These are phyloP conservation scores for Isabelozyma gotoi DNA, from an alignment of 805 yeast genomes.

Conservation along the genomic window DNA sequence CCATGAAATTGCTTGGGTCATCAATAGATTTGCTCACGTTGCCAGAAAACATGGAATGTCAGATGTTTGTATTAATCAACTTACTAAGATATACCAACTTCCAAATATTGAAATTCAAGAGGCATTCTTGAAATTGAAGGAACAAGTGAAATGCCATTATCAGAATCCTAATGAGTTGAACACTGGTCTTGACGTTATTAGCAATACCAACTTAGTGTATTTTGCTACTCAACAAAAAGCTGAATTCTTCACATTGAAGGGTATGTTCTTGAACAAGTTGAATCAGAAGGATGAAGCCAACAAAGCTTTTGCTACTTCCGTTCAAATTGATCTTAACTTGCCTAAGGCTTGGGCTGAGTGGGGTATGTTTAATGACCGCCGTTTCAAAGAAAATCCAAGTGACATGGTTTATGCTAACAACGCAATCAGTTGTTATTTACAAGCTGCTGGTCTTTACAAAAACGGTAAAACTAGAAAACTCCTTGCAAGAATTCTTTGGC, in stretches of 20 bases:
- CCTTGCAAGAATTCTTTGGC: constrained; percentile 88
- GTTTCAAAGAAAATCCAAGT: constrained; percentile 79
- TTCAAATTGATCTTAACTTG: constrained; percentile 87
- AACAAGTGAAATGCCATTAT: constrained; percentile 96
- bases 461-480: constrained; percentile 87
- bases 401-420: constrained; percentile 85
- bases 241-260: constrained; percentile 94
- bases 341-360: constrained; percentile 99
- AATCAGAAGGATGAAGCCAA: constrained; percentile 93
- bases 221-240: constrained; percentile 98
- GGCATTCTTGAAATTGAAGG: constrained; percentile 91
- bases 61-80: constrained; percentile 90
- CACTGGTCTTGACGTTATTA: constrained; percentile 94
- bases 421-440: constrained; percentile 93
- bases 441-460: constrained; percentile 96
- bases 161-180: constrained; percentile 87
- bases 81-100: constrained; percentile 89
- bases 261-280: constrained; percentile 93
- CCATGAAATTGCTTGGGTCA: constrained; percentile 99
- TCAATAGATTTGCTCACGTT: constrained; percentile 96
- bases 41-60: constrained; percentile 97
- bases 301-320: constrained; percentile 97
- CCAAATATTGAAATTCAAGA: constrained; percentile 99
- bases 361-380: constrained; percentile 92
- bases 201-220: constrained; percentile 92